A percentile compares a stretch with the other conserved stretches of the same genome.
Conservation (phyloP, 306 rosid genomes). For the Pyrus communis region DNA sequence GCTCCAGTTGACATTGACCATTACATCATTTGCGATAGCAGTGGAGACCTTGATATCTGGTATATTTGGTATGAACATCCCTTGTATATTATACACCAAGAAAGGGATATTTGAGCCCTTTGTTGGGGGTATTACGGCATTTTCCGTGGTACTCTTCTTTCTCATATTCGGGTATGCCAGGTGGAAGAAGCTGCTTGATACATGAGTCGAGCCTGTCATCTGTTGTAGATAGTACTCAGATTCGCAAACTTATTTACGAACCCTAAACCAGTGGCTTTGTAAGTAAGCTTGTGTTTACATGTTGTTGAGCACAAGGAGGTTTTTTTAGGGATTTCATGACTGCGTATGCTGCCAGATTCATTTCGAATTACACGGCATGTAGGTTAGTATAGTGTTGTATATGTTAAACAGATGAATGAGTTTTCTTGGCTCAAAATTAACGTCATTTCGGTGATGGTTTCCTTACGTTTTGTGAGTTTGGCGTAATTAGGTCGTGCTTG, state of each 20-base stretch:
- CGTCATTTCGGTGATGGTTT: too few relatives aligned
- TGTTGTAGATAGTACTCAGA: neutral
- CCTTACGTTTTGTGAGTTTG: too few relatives aligned
- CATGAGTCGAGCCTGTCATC: slow-evolving; percentile 28
- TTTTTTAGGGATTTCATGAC: too few relatives aligned
- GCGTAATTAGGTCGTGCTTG: too few relatives aligned
- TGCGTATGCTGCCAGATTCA: too few relatives aligned
- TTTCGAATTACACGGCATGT: too few relatives aligned
- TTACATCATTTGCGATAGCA: slow-evolving; percentile 78
- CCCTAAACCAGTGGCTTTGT: too few relatives aligned
- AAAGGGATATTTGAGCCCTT: slow-evolving; percentile 47
- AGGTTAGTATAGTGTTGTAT: too few relatives aligned
- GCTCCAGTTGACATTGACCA: slow-evolving; percentile 85
- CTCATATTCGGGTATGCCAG: slow-evolving; percentile 73
- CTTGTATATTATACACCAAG: slow-evolving; percentile 11
- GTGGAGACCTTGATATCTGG: slow-evolving; percentile 67
- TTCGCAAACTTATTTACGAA: neutral
- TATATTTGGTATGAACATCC: slow-evolving; percentile 89
- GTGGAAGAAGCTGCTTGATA: slow-evolving; percentile 86
- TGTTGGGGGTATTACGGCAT: slow-evolving; percentile 37
- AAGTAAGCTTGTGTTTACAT: too few relatives aligned
- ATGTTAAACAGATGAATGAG: too few relatives aligned
- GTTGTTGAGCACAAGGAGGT: too few relatives aligned
- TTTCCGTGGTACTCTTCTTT: slow-evolving; percentile 45
- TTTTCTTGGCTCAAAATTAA: too few relatives aligned